phyloP scores from a whole-genome alignment of 768 basidiomycete species.

The Boletus reticuloceps region DNA sequence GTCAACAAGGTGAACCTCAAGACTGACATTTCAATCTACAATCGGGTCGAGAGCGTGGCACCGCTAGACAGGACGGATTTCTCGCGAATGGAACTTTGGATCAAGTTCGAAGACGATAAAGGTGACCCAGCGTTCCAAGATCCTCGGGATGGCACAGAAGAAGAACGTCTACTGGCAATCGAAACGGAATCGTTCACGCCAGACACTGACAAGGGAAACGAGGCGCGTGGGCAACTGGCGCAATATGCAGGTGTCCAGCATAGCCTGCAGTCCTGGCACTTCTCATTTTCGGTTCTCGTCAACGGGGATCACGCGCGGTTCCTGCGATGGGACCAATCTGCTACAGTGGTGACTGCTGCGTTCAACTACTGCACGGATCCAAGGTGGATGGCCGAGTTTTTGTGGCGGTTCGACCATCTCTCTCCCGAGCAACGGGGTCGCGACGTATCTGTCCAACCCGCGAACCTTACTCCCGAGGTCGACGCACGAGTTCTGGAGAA shows the following conservation, averaged over 20 bases:
- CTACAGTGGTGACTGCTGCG: too few species aligned
- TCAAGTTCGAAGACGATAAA: background rate
- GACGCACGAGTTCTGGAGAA: background rate
- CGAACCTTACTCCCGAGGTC: background rate
- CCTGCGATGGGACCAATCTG: too few species aligned
- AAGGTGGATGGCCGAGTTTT: too few species aligned
- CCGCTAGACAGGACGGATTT: background rate
- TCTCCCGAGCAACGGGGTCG: too few species aligned
- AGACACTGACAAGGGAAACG: too few species aligned
- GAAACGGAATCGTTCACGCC: background rate
- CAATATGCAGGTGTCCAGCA: too few species aligned
- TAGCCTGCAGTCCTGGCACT: too few species aligned
- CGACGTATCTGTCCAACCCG: background rate
- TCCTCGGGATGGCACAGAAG: background rate
- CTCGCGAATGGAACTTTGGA: background rate
- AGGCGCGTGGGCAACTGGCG: too few species aligned
- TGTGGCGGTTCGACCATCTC: too few species aligned
- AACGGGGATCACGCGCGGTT: too few species aligned
- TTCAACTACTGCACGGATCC: too few species aligned
- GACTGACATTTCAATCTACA: background rate
- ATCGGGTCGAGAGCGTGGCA: background rate
- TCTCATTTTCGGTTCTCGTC: too few species aligned
- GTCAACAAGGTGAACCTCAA: background rate
- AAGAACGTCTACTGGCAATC: background rate
- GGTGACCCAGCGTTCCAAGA: background rate